Evolutionary conservation across 805 yeast species (phyloP).

Genomic region (Candida fluviatilis): DNA sequence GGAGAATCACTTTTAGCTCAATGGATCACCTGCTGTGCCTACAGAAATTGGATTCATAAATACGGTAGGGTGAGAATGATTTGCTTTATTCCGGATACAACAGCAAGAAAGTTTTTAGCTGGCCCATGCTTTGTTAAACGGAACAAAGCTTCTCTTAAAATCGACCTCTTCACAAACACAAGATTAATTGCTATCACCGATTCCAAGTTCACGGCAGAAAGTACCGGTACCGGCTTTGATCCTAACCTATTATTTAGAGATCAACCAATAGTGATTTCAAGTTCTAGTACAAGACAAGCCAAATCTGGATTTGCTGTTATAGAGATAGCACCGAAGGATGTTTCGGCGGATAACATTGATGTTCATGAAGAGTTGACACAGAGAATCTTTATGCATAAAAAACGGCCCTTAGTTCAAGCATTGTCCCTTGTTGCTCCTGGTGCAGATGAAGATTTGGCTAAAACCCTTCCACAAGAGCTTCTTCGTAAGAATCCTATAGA

Average conservation of each 20-base stretch:
- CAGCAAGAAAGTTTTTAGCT: conserved; percentile 53
- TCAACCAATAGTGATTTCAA: conserved; percentile 31
- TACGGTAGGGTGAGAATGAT: conserved; percentile 73
- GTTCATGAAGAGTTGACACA: conserved; percentile 4
- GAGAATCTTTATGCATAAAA: conserved; percentile 7
- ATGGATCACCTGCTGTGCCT: conserved; percentile 64
- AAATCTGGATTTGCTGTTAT: conserved; percentile 47
- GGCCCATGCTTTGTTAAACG: conserved; percentile 49
- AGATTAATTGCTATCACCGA: conserved; percentile 49
- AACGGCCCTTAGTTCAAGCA: conserved; percentile 42
- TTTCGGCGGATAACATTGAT: conserved; percentile 37
- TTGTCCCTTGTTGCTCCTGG: conserved; percentile 74
- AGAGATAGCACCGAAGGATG: conserved; percentile 46
- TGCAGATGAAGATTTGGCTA: conserved; percentile 52
- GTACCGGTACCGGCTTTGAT: conserved; percentile 31
- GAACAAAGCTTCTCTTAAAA: conserved; percentile 58
- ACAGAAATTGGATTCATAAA: conserved; percentile 69
- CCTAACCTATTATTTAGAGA: conserved; percentile 33
- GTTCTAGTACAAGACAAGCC: conserved; percentile 22
- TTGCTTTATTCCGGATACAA: conserved; percentile 57
- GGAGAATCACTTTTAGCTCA: conserved; percentile 73
- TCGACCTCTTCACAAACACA: conserved; percentile 60
- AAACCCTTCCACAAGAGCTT: conserved; percentile 25
- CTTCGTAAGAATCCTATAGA: conserved; percentile 43
- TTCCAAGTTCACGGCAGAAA: conserved; percentile 5